Evolutionary conservation across 495 filamentous ascomycete genomes (phyloP).

Genomic region (Cairneyella variabilis): DNA sequence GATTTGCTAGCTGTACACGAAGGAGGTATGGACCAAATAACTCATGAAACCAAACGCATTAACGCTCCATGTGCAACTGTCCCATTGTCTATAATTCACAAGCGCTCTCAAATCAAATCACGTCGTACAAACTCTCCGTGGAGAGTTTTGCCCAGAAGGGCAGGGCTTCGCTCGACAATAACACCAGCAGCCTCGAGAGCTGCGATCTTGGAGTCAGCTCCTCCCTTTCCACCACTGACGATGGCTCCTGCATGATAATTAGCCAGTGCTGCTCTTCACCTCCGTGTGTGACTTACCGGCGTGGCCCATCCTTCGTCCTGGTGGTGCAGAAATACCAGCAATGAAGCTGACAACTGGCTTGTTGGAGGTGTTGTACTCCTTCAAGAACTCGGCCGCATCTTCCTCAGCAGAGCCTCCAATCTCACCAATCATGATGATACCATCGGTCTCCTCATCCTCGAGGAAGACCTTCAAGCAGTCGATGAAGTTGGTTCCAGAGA

Average conservation of each 20-base stretch:
- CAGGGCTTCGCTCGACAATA: constrained; percentile 93
- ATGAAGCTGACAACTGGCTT: constrained; percentile 99
- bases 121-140: constrained; percentile 93
- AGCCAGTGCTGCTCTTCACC: neutral
- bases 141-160: constrained; percentile 83
- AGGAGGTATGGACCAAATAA: constrained; percentile 21
- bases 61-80: constrained; percentile 20
- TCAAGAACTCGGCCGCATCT: constrained; percentile 94
- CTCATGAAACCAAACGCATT: constrained; percentile 22
- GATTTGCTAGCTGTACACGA: constrained; percentile 28
- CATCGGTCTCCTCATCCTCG: constrained; percentile 92
- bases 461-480: constrained; percentile 98
- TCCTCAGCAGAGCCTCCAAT: constrained; percentile 97
- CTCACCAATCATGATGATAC: constrained; percentile 99
- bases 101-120: constrained; percentile 73
- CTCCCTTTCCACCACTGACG: constrained; percentile 94
- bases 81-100: constrained; percentile 23
- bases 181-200: constrained; percentile 92
- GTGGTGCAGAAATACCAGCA: constrained; percentile 94
- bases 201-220: constrained; percentile 94
- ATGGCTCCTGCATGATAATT: constrained; percentile 62
- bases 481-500: constrained; percentile 99
- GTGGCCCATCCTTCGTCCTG: constrained; percentile 96
- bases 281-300: constrained; percentile 51
- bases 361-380: constrained; percentile 81